These are phyloP conservation scores for Penicillium dipodomyicola DNA, from an alignment of 495 filamentous ascomycete species.

Conservation along the genomic window DNA sequence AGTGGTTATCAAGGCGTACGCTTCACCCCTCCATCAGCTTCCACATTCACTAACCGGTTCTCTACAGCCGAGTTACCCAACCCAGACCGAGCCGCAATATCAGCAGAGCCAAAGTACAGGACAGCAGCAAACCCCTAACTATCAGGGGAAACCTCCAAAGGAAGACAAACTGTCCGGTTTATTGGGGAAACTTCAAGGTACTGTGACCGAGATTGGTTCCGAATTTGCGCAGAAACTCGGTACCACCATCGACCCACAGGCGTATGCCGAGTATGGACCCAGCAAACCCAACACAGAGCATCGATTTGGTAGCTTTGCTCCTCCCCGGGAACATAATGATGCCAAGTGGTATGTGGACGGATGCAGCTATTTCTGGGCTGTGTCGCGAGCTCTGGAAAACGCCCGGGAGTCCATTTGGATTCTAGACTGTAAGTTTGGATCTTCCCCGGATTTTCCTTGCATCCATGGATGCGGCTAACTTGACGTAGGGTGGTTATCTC, in stretches of 20 bases:
- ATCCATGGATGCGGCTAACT: conserved; percentile 5
- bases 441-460: not conserved
- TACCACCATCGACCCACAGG: conserved; percentile 50
- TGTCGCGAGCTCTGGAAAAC: conserved; percentile 78
- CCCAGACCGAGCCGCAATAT: conserved; percentile 21
- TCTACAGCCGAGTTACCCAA: conserved; percentile 16
- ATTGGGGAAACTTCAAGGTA: conserved; percentile 55
- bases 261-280: conserved; percentile 47
- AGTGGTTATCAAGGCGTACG: conserved; percentile 19
- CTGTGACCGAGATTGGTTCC: conserved; percentile 50
- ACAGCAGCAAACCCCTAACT: conserved; percentile 23
- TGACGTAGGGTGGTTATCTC: conserved; percentile 72
- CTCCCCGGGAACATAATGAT: conserved; percentile 60
- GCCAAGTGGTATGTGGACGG: conserved; percentile 95
- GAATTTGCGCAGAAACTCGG: conserved; percentile 51
- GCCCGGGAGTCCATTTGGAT: conserved; percentile 88
- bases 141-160: conserved; percentile 36
- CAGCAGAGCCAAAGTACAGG: conserved; percentile 16
- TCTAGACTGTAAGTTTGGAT: conserved; percentile 52
- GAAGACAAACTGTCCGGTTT: conserved; percentile 49
- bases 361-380: conserved; percentile 87
- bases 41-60: not conserved
- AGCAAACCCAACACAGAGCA: conserved; percentile 51
- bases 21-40: not conserved
- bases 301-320: conserved; percentile 81